Conservation (phyloP, 1,284 basidiomycete species). For the Ganoderma leucocontextum region DNA sequence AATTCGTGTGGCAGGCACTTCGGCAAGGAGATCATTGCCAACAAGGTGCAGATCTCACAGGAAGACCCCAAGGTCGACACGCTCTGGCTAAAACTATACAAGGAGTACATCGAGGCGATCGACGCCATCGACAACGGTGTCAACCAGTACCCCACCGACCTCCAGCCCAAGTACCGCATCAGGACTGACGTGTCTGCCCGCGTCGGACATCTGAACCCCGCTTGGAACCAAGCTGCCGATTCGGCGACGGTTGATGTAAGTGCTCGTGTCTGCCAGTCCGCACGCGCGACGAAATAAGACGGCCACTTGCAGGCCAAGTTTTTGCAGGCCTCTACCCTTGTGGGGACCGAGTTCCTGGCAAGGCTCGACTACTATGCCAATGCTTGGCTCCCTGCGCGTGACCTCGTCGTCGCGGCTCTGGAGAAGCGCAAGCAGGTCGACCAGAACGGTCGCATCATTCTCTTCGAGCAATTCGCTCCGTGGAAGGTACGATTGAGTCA, state of each 20-base stretch:
- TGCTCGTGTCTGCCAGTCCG: slow-evolving; percentile 16
- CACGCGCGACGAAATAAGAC: neutral
- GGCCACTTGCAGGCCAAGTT: slow-evolving; percentile 68
- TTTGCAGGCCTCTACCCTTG: slow-evolving; percentile 80
- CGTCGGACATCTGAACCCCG: slow-evolving; percentile 84
- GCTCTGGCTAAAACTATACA: slow-evolving; percentile 91
- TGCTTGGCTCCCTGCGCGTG: slow-evolving; percentile 93
- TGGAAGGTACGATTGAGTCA: slow-evolving; percentile 77
- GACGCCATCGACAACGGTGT: slow-evolving; percentile 98
- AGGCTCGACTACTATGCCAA: slow-evolving; percentile 86
- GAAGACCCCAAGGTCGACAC: slow-evolving; percentile 73
- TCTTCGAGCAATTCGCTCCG: slow-evolving; percentile 84
- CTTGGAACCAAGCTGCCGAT: slow-evolving; percentile 86
- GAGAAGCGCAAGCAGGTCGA: slow-evolving; percentile 70
- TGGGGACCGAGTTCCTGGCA: slow-evolving; percentile 88
- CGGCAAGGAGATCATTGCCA: slow-evolving; percentile 88
- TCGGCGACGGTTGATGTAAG: slow-evolving; percentile 76
- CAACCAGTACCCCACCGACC: slow-evolving; percentile 71
- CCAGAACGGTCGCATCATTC: slow-evolving; percentile 78
- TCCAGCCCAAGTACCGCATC: slow-evolving; percentile 75
- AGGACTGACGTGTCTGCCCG: slow-evolving; percentile 86
- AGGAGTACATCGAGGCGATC: slow-evolving; percentile 95
- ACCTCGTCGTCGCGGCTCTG: slow-evolving; percentile 80
- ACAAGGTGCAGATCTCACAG: slow-evolving; percentile 58
- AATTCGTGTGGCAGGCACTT: slow-evolving; percentile 74